Evolutionary conservation across 768 basidiomycete species (phyloP).

Genomic region (Kwoniella heveanensis): DNA sequence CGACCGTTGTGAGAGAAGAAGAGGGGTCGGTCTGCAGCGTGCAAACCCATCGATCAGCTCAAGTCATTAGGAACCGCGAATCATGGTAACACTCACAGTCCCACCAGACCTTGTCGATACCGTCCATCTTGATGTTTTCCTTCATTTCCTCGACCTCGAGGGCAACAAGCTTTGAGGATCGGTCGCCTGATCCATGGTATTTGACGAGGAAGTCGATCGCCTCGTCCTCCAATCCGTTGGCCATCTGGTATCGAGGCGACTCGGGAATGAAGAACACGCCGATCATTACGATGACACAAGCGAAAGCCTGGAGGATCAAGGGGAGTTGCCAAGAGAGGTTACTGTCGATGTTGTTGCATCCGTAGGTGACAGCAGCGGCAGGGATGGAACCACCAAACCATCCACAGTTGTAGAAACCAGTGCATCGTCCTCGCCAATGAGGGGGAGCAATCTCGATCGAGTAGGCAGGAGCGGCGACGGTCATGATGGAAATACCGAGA

Average conservation of each 20-base stretch:
- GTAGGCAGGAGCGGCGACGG: constrained; percentile 57
- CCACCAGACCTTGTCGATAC: constrained; percentile 65
- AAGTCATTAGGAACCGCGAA: not conserved
- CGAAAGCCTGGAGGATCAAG: constrained; percentile 31
- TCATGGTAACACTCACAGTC: constrained; percentile 56
- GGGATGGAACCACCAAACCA: constrained; percentile 36
- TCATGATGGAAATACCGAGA: constrained; percentile 60
- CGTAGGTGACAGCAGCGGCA: constrained; percentile 32
- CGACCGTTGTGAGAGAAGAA: constrained; percentile 36
- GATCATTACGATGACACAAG: constrained; percentile 24
- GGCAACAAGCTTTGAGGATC: constrained; percentile 15
- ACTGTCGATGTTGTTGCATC: constrained; percentile 35
- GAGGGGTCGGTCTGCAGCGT: constrained; percentile 23
- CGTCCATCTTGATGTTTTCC: constrained; percentile 61
- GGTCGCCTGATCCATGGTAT: constrained; percentile 24
- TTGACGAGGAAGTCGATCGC: constrained; percentile 25
- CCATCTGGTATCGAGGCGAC: constrained; percentile 36
- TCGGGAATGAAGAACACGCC: constrained; percentile 33
- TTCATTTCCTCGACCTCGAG: constrained; percentile 52
- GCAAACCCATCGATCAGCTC: not conserved
- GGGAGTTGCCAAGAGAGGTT: constrained; percentile 38
- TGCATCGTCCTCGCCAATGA: constrained; percentile 31
- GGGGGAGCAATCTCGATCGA: constrained; percentile 65
- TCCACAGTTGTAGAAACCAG: constrained; percentile 38
- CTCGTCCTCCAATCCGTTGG: constrained; percentile 30